These are phyloP conservation scores for Hondaea fermentalgiana DNA, from an alignment of 108 stramenopile species.

Conservation along the genomic window DNA sequence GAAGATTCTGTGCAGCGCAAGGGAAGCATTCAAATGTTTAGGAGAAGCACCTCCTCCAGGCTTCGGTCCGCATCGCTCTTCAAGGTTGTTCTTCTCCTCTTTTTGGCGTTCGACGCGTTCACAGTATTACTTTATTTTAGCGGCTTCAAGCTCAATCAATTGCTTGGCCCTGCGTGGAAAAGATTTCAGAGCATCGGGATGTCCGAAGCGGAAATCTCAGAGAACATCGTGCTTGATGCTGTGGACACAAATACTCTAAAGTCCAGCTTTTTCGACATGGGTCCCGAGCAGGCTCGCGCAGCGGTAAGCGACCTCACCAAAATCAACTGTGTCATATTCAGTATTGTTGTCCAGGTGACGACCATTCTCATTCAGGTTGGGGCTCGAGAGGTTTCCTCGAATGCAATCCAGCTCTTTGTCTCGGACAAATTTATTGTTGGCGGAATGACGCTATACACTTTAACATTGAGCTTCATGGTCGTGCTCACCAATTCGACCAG, in stretches of 20 bases:
- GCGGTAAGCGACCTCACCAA: not conserved
- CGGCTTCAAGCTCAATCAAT: not conserved
- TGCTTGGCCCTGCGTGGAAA: not conserved
- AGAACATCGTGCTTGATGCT: not conserved
- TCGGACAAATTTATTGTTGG: not conserved
- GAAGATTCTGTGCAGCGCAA: not conserved
- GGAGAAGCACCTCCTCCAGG: not conserved
- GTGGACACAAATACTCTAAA: not conserved
- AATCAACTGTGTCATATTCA: not conserved
- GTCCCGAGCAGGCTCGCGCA: not conserved
- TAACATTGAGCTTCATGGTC: not conserved
- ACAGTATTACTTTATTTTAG: not conserved
- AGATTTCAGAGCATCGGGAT: not conserved
- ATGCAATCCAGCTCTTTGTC: not conserved
- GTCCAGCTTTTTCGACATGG: not conserved
- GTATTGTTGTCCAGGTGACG: not conserved
- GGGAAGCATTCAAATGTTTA: not conserved
- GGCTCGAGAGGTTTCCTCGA: not conserved
- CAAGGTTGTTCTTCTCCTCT: not conserved
- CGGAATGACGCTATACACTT: not conserved
- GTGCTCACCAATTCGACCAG: not conserved
- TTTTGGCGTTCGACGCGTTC: not conserved
- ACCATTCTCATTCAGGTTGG: conserved; percentile 1
- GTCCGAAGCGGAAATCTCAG: not conserved
- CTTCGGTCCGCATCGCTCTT: not conserved